Evolutionary conservation across 495 filamentous ascomycete species (phyloP).

Genomic region (Tuber brumale): DNA sequence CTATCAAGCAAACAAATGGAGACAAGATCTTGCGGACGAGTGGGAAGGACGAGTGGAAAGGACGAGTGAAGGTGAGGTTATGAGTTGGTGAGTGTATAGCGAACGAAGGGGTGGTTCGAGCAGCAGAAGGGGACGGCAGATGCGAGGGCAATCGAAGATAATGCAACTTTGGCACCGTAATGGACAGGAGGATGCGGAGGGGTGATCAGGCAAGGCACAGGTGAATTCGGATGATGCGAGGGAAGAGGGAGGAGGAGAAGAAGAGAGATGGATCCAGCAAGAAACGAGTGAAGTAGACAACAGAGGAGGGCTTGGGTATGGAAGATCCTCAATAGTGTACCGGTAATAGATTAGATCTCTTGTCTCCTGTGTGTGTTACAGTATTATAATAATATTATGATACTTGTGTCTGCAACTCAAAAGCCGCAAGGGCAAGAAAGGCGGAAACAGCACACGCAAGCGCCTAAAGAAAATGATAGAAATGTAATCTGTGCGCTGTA

Average conservation of each 20-base stretch:
- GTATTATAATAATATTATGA: too few relatives aligned
- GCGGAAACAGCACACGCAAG: not conserved
- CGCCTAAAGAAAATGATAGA: not conserved
- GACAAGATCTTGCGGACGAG: slow-evolving; percentile 4
- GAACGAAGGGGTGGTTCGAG: slow-evolving; percentile 20
- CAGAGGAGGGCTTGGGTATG: not conserved
- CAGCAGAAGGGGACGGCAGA: slow-evolving; percentile 4
- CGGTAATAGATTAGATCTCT: slow-evolving; percentile 1
- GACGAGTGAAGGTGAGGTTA: slow-evolving; percentile 5
- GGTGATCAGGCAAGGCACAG: not conserved
- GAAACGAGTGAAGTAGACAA: not conserved
- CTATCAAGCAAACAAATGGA: slow-evolving; percentile 9
- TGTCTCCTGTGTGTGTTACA: not conserved
- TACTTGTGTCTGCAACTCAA: not conserved
- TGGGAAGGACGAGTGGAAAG: slow-evolving; percentile 6
- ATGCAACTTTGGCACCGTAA: slow-evolving; percentile 10
- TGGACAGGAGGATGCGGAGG: slow-evolving; percentile 1
- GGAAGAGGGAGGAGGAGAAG: slow-evolving; percentile 5
- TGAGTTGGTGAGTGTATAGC: slow-evolving; percentile 11
- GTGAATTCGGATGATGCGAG: slow-evolving; percentile 5
- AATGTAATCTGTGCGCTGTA: not conserved
- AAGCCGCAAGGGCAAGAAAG: not conserved
- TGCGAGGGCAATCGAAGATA: not conserved
- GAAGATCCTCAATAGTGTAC: not conserved
- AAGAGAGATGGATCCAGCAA: not conserved